Conservation (phyloP, 1,284 basidiomycete species). For the Fistulinella staudtii region DNA sequence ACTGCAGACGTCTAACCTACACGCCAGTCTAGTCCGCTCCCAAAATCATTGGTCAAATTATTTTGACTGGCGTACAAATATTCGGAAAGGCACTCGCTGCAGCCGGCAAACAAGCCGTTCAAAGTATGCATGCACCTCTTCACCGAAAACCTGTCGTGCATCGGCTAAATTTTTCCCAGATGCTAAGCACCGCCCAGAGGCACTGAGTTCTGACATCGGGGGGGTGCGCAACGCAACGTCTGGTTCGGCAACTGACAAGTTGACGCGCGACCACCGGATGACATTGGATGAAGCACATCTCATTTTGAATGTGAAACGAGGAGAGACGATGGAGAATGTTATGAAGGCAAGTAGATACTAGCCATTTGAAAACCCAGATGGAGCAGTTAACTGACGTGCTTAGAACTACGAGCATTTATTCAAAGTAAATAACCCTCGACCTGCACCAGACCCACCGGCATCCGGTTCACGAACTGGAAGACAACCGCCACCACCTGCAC, state of each 20-base stretch:
- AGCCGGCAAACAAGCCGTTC: conserved; percentile 88
- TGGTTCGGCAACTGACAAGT: conserved; percentile 66
- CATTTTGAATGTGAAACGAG: conserved; percentile 88
- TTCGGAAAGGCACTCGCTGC: conserved; percentile 90
- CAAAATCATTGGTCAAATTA: conserved; percentile 77
- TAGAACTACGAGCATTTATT: conserved; percentile 94
- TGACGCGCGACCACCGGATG: conserved; percentile 87
- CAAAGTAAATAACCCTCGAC: conserved; percentile 78
- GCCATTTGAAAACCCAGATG: background rate
- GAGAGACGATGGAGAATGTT: conserved; percentile 64
- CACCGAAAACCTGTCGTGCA: conserved; percentile 4
- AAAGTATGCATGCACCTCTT: conserved; percentile 61
- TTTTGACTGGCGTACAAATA: conserved; percentile 77
- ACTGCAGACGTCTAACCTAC: background rate
- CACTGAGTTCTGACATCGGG: conserved; percentile 56
- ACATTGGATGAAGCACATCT: conserved; percentile 93
- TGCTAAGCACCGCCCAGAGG: conserved; percentile 74
- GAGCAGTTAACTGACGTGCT: conserved; percentile 3
- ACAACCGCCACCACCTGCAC: conserved; percentile 40
- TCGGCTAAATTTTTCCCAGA: conserved; percentile 44
- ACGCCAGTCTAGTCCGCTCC: conserved; percentile 59
- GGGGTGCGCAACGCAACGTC: conserved; percentile 74
- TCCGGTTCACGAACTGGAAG: conserved; percentile 33
- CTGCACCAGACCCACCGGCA: conserved; percentile 43
- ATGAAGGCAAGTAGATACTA: conserved; percentile 55